phyloP scores from a whole-genome alignment of 768 basidiomycete species.

The Albatrellus ellisii region DNA sequence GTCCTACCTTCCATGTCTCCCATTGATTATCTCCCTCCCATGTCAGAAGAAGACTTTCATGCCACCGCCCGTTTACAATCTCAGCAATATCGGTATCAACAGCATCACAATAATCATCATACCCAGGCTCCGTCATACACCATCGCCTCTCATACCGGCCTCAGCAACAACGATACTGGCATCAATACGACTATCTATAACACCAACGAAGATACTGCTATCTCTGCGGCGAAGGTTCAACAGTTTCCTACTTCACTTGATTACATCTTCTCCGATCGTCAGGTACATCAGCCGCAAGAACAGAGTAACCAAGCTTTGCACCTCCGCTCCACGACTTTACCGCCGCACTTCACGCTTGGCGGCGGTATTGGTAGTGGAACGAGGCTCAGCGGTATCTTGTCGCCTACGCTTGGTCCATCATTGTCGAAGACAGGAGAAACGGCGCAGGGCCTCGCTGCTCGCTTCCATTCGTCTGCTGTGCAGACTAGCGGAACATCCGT shows the following conservation, averaged over 20 bases:
- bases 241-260: conserved; percentile 6
- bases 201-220: too few species aligned
- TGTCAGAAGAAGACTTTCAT: conserved; percentile 27
- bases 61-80: conserved; percentile 8
- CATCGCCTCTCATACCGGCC: background rate
- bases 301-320: conserved; percentile 11
- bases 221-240: conserved; percentile 6
- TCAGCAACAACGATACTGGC: conserved; percentile 7
- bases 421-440: conserved; percentile 1
- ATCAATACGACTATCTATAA: conserved; percentile 3
- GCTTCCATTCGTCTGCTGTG: too few species aligned
- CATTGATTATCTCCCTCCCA: conserved; percentile 5
- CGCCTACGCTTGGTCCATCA: conserved; percentile 9
- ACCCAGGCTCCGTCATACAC: background rate
- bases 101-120: background rate
- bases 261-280: conserved; percentile 4
- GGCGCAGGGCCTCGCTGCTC: conserved; percentile 6
- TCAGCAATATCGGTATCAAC: background rate
- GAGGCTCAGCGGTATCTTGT: conserved; percentile 9
- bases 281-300: conserved; percentile 5
- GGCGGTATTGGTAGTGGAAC: conserved; percentile 4
- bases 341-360: conserved; percentile 12
- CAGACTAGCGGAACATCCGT: too few species aligned
- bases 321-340: conserved; percentile 14
- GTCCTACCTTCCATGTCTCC: background rate